These are phyloP conservation scores for Calonectria crousiana DNA, from an alignment of 2,329 filamentous ascomycete species.

Conservation along the genomic window DNA sequence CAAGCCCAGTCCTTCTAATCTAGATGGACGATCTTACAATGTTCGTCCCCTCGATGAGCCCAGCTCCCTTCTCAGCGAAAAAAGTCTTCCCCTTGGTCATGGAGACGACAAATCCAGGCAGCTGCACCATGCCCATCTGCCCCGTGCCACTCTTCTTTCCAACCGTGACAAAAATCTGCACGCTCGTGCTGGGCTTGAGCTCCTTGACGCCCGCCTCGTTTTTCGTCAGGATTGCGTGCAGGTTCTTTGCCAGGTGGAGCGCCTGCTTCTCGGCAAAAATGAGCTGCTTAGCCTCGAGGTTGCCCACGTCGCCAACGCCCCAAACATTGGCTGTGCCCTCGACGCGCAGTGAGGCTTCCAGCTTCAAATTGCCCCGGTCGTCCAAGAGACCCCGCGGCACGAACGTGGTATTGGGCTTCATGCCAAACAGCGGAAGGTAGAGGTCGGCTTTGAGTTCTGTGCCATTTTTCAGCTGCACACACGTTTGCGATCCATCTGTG, in stretches of 20 bases:
- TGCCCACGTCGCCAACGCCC: conserved; percentile 43
- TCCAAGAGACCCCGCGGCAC: conserved; percentile 42
- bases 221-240: background rate
- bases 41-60: background rate
- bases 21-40: background rate
- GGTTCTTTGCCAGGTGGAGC: background rate
- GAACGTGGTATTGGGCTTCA: conserved; percentile 44
- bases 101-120: background rate
- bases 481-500: background rate
- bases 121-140: background rate
- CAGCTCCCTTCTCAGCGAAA: background rate
- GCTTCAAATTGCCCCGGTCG: conserved; percentile 35
- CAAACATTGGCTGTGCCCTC: conserved; percentile 40
- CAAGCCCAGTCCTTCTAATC: background rate
- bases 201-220: background rate
- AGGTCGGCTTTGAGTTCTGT: conserved; percentile 44
- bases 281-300: background rate
- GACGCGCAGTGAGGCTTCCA: conserved; percentile 40
- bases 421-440: conserved; percentile 46
- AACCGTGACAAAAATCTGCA: background rate
- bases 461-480: conserved; percentile 28
- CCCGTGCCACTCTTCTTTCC: background rate
- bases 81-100: background rate
- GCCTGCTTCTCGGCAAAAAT: background rate
- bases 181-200: background rate